These are phyloP conservation scores for Gilbertella persicaria DNA, from an alignment of 371 early-diverging fungal genomes.

Conservation along the genomic window DNA sequence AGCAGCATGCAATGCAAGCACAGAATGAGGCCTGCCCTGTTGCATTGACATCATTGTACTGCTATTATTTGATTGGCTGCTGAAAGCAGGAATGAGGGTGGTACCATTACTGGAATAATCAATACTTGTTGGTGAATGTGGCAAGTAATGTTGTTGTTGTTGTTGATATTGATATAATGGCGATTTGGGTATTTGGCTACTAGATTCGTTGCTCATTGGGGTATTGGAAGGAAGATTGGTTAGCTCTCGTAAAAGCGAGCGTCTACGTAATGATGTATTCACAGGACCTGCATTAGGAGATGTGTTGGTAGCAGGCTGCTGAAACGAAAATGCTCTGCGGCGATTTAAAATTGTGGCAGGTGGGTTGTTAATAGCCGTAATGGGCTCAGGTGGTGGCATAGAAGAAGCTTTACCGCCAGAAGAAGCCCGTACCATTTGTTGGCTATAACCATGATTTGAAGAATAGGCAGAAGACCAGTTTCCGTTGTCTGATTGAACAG, in stretches of 20 bases:
- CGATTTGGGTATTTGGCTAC: conserved; percentile 11
- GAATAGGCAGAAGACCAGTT: conserved; percentile 18
- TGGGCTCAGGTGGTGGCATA: not conserved
- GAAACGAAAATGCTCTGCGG: conserved; percentile 43
- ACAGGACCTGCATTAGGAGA: conserved; percentile 13
- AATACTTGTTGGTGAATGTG: not conserved
- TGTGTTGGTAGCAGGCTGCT: conserved; percentile 24
- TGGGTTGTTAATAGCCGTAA: not conserved
- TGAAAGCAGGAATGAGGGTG: conserved; percentile 17
- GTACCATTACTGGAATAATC: conserved; percentile 12
- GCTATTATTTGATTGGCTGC: not conserved
- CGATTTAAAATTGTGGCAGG: conserved; percentile 21
- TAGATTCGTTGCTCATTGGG: not conserved
- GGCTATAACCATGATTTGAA: conserved; percentile 4
- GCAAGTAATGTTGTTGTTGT: not conserved
- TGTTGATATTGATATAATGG: conserved; percentile 22
- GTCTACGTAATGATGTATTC: conserved; percentile 14
- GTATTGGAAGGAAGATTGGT: conserved; percentile 1
- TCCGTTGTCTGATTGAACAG: conserved; percentile 29
- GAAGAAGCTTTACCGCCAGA: conserved; percentile 14
- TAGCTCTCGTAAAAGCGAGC: conserved; percentile 20
- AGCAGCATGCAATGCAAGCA: conserved; percentile 19
- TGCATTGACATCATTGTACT: conserved; percentile 3
- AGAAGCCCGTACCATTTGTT: conserved; percentile 19
- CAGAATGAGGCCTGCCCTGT: conserved; percentile 16